A percentile compares a stretch with the other conserved stretches of the same genome.
Conservation (phyloP, 1,284 basidiomycete species). For the Hypsizygus ulmarius region DNA sequence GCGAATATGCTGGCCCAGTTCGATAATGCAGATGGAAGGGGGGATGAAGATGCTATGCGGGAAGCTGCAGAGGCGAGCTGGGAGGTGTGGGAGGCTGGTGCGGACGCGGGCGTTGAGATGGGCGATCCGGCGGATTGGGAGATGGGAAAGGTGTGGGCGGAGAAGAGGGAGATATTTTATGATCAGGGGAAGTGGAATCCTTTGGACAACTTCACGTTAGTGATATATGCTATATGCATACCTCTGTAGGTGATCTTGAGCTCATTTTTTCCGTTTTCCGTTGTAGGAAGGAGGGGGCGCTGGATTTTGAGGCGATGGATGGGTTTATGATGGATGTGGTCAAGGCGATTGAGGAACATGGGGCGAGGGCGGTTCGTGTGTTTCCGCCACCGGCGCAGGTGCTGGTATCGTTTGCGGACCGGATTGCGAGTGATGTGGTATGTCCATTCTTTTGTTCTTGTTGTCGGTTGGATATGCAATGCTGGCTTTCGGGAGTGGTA, state of each 20-base stretch:
- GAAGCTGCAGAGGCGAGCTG: constrained; percentile 81
- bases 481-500: too few relatives aligned
- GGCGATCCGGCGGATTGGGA: constrained; percentile 65
- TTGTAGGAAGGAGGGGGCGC: constrained; percentile 41
- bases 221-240: constrained; percentile 32
- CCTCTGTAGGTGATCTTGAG: not conserved
- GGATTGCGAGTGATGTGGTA: constrained; percentile 76
- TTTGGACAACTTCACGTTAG: constrained; percentile 81
- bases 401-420: constrained; percentile 71
- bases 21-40: constrained; percentile 73
- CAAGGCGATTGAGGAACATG: constrained; percentile 67
- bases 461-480: too few relatives aligned
- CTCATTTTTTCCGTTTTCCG: constrained; percentile 1
- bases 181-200: constrained; percentile 79
- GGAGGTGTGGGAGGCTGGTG: constrained; percentile 65
- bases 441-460: constrained; percentile 26
- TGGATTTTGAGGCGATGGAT: constrained; percentile 94
- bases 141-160: constrained; percentile 88
- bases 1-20: constrained; percentile 81
- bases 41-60: constrained; percentile 73
- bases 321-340: constrained; percentile 78
- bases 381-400: constrained; percentile 81
- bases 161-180: constrained; percentile 94
- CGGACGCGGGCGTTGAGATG: constrained; percentile 10
- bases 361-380: constrained; percentile 76